A percentile compares a stretch with the other conserved stretches of the same genome.
Conservation (phyloP, 257 asterid species). For the Plantago elongata region DNA sequence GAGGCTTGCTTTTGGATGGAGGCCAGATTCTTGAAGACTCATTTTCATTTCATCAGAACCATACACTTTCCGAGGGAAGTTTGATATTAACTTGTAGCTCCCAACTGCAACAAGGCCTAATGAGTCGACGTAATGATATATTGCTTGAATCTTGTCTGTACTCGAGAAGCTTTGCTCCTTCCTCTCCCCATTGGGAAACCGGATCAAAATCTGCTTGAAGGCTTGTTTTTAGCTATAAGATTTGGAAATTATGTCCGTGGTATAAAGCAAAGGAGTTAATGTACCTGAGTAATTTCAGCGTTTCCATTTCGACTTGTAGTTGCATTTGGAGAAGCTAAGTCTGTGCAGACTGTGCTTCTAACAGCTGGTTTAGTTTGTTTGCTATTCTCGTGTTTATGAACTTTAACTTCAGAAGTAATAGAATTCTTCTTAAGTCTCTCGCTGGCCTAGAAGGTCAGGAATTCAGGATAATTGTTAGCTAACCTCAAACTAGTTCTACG, state of each 20-base stretch:
- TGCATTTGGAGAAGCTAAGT: constrained; percentile 20
- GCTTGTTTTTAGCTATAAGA: not conserved
- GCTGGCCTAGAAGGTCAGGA: constrained; percentile 45
- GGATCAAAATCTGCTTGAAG: constrained; percentile 51
- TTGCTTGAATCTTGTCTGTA: constrained; percentile 55
- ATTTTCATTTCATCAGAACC: constrained; percentile 58
- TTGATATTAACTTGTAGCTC: constrained; percentile 64
- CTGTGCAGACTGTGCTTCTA: constrained; percentile 23
- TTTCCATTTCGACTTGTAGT: constrained; percentile 26
- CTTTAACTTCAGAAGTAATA: constrained; percentile 22
- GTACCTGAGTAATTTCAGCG: constrained; percentile 64
- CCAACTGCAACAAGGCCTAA: constrained; percentile 45
- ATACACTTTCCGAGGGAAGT: constrained; percentile 70
- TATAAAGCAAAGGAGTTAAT: not conserved
- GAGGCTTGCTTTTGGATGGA: constrained; percentile 82
- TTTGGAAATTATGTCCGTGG: not conserved
- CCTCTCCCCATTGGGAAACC: constrained; percentile 90
- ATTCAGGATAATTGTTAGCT: constrained; percentile 4
- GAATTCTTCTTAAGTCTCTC: constrained; percentile 35
- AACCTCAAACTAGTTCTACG: too few species aligned
- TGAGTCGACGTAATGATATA: constrained; percentile 51
- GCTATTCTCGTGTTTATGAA: constrained; percentile 22
- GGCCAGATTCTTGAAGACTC: constrained; percentile 59
- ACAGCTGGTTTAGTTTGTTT: constrained; percentile 26
- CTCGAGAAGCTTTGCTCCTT: constrained; percentile 58